These are phyloP conservation scores for Athelia sp. DNA, from an alignment of 1,284 basidiomycete genomes.

Conservation along the genomic window DNA sequence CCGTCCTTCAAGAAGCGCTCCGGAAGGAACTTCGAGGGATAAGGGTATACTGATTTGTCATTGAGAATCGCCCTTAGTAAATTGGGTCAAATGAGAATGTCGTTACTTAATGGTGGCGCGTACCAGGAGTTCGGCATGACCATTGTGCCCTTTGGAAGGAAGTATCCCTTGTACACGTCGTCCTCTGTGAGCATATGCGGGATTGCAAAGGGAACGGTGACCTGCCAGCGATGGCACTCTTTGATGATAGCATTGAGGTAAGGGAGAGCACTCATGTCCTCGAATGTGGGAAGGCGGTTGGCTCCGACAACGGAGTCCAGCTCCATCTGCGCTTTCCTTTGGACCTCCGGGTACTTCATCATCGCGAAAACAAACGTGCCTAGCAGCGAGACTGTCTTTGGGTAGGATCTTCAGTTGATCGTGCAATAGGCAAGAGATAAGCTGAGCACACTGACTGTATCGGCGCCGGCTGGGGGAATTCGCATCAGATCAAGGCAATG, in stretches of 20 bases:
- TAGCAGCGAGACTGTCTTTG: constrained; percentile 18
- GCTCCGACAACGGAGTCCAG: constrained; percentile 26
- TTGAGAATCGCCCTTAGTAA: constrained; percentile 40
- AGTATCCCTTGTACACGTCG: constrained; percentile 25
- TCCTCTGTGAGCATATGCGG: constrained; percentile 40
- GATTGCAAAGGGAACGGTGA: constrained; percentile 21
- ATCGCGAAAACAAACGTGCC: constrained; percentile 21
- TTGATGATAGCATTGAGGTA: constrained; percentile 27
- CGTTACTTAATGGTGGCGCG: constrained; percentile 8
- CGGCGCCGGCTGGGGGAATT: constrained; percentile 41
- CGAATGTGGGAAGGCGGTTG: constrained; percentile 28
- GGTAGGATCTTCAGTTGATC: not conserved
- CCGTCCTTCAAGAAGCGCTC: constrained; percentile 40
- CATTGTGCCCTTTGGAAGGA: constrained; percentile 24
- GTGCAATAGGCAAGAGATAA: not conserved
- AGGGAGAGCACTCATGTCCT: constrained; percentile 24
- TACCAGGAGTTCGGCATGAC: constrained; percentile 45
- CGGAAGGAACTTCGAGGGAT: constrained; percentile 42
- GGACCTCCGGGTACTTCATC: constrained; percentile 21
- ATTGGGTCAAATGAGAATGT: not conserved
- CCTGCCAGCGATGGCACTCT: constrained; percentile 17
- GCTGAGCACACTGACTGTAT: constrained; percentile 8
- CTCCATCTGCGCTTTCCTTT: constrained; percentile 23
- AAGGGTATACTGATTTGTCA: constrained; percentile 39
- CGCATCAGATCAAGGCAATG: constrained; percentile 72